Evolutionary conservation across 192 early-diverging fungal genomes (phyloP), one percentile per base, ranked within the genome.

Genomic region (Bifiguratus adelaidae): DNA sequence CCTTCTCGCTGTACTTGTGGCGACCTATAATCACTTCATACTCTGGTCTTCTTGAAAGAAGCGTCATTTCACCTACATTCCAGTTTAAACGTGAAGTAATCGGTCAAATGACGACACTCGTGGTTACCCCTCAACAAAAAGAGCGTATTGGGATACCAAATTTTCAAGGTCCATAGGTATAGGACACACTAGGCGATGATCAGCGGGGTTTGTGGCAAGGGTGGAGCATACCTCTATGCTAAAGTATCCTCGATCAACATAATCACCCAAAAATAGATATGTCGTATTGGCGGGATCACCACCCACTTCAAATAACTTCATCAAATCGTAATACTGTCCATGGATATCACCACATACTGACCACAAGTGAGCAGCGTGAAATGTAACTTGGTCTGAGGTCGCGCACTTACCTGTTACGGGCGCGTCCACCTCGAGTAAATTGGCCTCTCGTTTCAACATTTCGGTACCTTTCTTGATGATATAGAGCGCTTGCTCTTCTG

Each of bases 261-360:
- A 97, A 60, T 97, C 94, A 24, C 94, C 94, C 47, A 97, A 58
- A 48, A 97, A 97, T 18, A 97, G 72, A 55, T 97, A 97, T 21
- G 85, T 70, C 2, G 94, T 97, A 23, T 75, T 80, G 1, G 81
- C 83, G 13, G 92, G 92, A 60, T 90, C 83, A 34, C 94, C 95
- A 30, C 94, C 94, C 6, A 97, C 91, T 57, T 95, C 92, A 70
- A 97, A 92, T 21, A 97, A 76, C 63, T 97, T 95, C 88, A 97
- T 88, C 56, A 97, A 65, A 64, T 97, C 94, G 60, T 82, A 97
- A 57, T 82, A 97, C 55, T 97, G 94, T n/a, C 94, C 94, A 61
- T 97, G 94, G 50, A 97, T 84, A 65, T 97, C 94, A 33, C 94
- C 94, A 62, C 92, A 95, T 4, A 97, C 90, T 89, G 42, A 11